phyloP scores from a whole-genome alignment of 2,329 filamentous ascomycete species.

The Penicillium griseofulvum region DNA sequence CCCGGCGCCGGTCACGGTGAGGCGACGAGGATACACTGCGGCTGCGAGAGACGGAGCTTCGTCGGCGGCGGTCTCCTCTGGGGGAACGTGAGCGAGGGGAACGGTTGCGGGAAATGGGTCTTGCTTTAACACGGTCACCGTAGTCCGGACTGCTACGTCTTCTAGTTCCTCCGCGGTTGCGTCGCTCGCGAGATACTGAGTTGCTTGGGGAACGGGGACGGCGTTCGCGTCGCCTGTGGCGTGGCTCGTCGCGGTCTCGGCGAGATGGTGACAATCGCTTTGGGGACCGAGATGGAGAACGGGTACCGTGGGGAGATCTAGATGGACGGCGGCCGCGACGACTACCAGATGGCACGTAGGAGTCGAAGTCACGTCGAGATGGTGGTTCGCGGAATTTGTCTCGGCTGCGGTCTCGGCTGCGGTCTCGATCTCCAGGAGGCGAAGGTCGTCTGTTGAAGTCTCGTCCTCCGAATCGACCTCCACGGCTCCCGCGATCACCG shows the following conservation, averaged over 20 bases:
- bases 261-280: conserved; percentile 19
- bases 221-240: conserved; percentile 27
- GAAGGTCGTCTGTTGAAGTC: conserved; percentile 54
- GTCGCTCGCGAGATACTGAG: conserved; percentile 42
- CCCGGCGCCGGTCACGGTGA: conserved; percentile 31
- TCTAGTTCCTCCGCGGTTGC: conserved; percentile 35
- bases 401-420: conserved; percentile 38
- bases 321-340: conserved; percentile 41
- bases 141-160: conserved; percentile 39
- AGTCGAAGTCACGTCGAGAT: conserved; percentile 53
- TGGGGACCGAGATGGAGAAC: conserved; percentile 33
- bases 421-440: conserved; percentile 51
- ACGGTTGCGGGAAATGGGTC: conserved; percentile 49
- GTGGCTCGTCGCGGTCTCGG: conserved; percentile 32
- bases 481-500: conserved; percentile 35
- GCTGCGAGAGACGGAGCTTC: conserved; percentile 36
- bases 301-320: conserved; percentile 29
- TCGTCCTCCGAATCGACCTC: conserved; percentile 29
- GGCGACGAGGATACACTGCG: conserved; percentile 38
- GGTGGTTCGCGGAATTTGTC: conserved; percentile 46
- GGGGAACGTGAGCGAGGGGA: conserved; percentile 56
- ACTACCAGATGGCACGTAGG: conserved; percentile 54
- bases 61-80: conserved; percentile 48
- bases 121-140: conserved; percentile 51
- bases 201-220: conserved; percentile 25